A percentile compares a stretch with the other conserved stretches of the same genome.
Evolutionary conservation across 2,329 filamentous ascomycete genomes (phyloP).

Genomic region (Aureobasidium zeae): DNA sequence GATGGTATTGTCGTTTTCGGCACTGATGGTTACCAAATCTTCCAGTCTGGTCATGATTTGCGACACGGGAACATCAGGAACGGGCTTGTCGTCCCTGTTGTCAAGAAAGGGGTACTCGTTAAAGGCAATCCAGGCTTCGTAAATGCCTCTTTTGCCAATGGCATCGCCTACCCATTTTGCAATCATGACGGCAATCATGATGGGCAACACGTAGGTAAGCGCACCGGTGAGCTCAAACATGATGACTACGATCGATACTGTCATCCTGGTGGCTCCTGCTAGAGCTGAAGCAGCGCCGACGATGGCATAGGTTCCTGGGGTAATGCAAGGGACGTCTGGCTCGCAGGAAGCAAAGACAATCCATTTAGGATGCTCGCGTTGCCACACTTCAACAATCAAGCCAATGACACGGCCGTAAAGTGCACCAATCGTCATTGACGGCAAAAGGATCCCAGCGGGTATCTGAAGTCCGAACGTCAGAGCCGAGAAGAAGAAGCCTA

Average conservation of each 20-base stretch:
- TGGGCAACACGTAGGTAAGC: constrained; percentile 89
- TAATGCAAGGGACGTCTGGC: constrained; percentile 79
- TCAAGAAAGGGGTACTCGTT: constrained; percentile 94
- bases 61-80: constrained; percentile 76
- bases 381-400: constrained; percentile 81
- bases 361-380: constrained; percentile 65
- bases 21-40: constrained; percentile 79
- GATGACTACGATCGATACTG: constrained; percentile 96
- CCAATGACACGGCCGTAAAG: constrained; percentile 82
- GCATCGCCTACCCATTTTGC: constrained; percentile 98
- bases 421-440: constrained; percentile 91
- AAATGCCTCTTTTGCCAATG: constrained; percentile 85
- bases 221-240: constrained; percentile 98
- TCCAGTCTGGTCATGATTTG: constrained; percentile 90
- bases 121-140: constrained; percentile 95
- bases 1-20: constrained; percentile 69
- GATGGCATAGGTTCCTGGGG: constrained; percentile 91
- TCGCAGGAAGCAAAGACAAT: constrained; percentile 73
- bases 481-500: constrained; percentile 76
- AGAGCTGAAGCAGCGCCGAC: constrained; percentile 92
- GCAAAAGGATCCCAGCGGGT: constrained; percentile 88
- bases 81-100: constrained; percentile 66
- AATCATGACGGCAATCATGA: constrained; percentile 98
- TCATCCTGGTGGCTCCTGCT: constrained; percentile 89
- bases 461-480: constrained; percentile 92